Percentiles rank a stretch among this genome's conserved stretches.
Evolutionary conservation across 352 stramenopile species (phyloP).

Genomic region (Hyphochytrium catenoides): DNA sequence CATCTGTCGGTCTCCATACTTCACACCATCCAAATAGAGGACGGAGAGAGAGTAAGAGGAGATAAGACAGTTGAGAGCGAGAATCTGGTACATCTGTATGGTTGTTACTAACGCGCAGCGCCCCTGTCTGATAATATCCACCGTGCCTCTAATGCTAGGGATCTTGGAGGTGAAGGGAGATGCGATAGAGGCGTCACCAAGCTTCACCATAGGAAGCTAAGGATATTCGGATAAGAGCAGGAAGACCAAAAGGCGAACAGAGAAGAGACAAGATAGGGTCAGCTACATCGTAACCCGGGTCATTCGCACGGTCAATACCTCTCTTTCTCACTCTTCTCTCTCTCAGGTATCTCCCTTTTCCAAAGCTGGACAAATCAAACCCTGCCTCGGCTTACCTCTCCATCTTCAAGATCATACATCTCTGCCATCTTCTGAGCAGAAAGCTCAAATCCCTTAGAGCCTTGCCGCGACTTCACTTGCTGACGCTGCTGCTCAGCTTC

Average conservation of each 20-base stretch:
- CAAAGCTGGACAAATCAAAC: no score
- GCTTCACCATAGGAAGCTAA: conserved; percentile 87
- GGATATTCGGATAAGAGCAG: no score
- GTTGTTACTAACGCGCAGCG: conserved; percentile 97
- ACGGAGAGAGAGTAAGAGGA: conserved; percentile 94
- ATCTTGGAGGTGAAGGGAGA: conserved; percentile 94
- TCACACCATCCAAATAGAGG: conserved; percentile 93
- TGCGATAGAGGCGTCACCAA: conserved; percentile 95
- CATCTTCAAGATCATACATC: conserved; percentile 70
- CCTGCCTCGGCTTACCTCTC: no score
- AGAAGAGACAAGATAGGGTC: no score
- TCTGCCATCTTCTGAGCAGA: conserved; percentile 63
- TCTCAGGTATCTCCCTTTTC: no score
- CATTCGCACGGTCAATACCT: no score
- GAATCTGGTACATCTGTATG: conserved; percentile 96
- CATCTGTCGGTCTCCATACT: conserved; percentile 93
- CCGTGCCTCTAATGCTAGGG: conserved; percentile 64
- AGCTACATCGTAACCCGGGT: no score
- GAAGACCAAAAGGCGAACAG: no score
- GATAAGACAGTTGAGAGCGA: conserved; percentile 94
- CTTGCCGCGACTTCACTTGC: conserved; percentile 4
- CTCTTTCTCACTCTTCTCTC: no score
- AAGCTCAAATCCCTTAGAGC: conserved; percentile 49
- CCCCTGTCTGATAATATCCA: conserved; percentile 92
- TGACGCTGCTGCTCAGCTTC: conserved; percentile 4